A percentile compares a stretch with the other conserved stretches of the same genome.
Conservation (phyloP, 2,329 filamentous ascomycete genomes). For the Sporothrix pallida region DNA sequence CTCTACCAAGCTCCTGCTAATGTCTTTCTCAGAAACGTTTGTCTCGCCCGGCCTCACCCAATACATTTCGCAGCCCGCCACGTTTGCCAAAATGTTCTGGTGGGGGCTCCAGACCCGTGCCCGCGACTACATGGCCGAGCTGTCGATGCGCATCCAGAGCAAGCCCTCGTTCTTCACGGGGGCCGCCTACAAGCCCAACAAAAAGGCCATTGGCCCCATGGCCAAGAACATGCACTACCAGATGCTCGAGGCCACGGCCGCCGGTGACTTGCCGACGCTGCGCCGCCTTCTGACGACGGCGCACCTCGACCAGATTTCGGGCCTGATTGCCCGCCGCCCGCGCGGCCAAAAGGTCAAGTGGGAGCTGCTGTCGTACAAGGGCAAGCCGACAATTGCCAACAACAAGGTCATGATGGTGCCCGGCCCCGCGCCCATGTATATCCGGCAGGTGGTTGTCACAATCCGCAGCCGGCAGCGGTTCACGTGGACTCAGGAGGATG, state of each 20-base stretch:
- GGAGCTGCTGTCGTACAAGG: conserved; percentile 59
- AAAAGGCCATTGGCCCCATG: conserved; percentile 53
- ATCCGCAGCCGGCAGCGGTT: conserved; percentile 63
- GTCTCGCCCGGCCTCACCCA: conserved; percentile 51
- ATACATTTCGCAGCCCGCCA: conserved; percentile 42
- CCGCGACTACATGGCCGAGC: conserved; percentile 47
- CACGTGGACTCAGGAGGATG: conserved; percentile 47
- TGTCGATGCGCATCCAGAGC: conserved; percentile 53
- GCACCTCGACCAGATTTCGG: conserved; percentile 58
- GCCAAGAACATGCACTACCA: conserved; percentile 65
- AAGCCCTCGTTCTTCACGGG: conserved; percentile 52
- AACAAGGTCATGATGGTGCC: conserved; percentile 59
- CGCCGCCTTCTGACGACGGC: conserved; percentile 58
- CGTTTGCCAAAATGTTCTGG: conserved; percentile 48
- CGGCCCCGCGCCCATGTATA: conserved; percentile 47
- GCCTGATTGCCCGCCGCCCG: conserved; percentile 60
- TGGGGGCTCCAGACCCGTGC: conserved; percentile 47
- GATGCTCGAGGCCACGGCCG: conserved; percentile 67
- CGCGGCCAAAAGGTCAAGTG: conserved; percentile 55
- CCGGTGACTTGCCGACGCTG: conserved; percentile 59
- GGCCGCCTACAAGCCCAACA: conserved; percentile 53
- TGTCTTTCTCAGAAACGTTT: conserved; percentile 53
- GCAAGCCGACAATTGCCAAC: conserved; percentile 59
- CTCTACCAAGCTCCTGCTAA: not conserved
- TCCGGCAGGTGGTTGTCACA: conserved; percentile 63